Percentiles rank a stretch among this genome's conserved stretches.
Evolutionary conservation across 2,329 filamentous ascomycete species (phyloP).

Genomic region (Cladosporium halotolerans): DNA sequence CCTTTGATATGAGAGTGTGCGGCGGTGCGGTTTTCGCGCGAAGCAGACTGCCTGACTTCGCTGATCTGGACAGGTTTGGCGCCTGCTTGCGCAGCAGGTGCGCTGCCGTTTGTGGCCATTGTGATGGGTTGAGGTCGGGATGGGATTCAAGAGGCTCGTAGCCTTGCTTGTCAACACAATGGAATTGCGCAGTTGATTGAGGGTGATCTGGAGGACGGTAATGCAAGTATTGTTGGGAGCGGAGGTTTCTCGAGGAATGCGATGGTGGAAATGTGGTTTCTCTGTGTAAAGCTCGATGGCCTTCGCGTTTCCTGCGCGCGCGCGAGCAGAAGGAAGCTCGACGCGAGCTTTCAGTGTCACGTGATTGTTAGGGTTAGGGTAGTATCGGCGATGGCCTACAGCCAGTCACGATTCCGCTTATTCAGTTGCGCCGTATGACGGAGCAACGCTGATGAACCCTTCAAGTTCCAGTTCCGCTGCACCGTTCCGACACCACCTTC

Average conservation of each 20-base stretch:
- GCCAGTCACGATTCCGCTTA: conserved; percentile 5
- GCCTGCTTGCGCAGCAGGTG: conserved; percentile 20
- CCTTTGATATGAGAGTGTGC: conserved; percentile 98
- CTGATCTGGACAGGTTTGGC: conserved; percentile 30
- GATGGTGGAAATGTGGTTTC: not conserved
- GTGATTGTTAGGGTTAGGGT: not conserved
- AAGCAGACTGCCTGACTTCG: conserved; percentile 29
- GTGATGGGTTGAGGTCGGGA: not conserved
- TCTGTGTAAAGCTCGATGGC: not conserved
- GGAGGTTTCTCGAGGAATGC: not conserved
- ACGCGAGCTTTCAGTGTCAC: not conserved
- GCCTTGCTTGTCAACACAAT: not conserved
- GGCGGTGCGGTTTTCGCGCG: conserved; percentile 87
- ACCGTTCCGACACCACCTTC: not conserved
- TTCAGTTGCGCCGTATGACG: not conserved
- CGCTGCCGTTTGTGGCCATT: conserved; percentile 24
- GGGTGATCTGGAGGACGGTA: not conserved
- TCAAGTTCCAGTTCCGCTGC: not conserved
- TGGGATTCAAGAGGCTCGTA: not conserved
- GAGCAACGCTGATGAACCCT: conserved; percentile 2
- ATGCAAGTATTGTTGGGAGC: not conserved
- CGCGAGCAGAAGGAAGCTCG: not conserved
- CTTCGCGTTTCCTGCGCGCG: conserved; percentile 3
- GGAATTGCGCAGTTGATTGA: not conserved
- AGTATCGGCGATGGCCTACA: not conserved